Base-by-base conservation (phyloP, 371 early-diverging fungal species). In the Capniomyces stellatus region DNA sequence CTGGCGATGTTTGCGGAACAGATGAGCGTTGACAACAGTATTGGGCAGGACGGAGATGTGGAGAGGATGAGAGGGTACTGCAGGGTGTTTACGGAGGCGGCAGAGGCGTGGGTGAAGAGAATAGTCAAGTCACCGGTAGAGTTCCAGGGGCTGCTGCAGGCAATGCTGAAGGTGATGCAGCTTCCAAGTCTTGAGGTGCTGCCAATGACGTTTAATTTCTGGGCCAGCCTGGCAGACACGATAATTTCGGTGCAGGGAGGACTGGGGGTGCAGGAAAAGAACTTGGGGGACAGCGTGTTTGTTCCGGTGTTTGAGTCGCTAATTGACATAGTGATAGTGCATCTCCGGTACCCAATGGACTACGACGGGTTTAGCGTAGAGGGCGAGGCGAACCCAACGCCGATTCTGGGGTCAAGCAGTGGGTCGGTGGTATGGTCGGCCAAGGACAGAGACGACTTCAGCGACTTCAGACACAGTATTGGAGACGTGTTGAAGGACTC, bases 401-500 rank as follows among this genome's bases (percentile, higher is more conserved):
- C 12, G 40, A 12, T 40, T 40, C 13, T 12, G n/a, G 13, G n/a
- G n/a, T 28, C 56, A 28, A 41, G 15, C 56, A 70, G 70, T 13
- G 83, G 85, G 53, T 51, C 71, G n/a, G 62, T 61, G 12, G 64
- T 61, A 0, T 81, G 79, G 86, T 79, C 87, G 2, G 84, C 88
- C 1, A 73, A 84, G 61, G 87, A 91, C 53, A 74, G 86, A 3
- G 98, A 97, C 52, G 87, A 91, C 22, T 97, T 97, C 60, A 70
- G 89, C 31, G 89, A 91, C 30, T 93, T 94, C 59, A 74, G 98
- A 31, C 93, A 97, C 63, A 75, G 77, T 40, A 90, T 94, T 75
- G 98, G 94, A 25, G 92, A 94, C 57, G 88, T 92, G n/a, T 72
- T 97, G 44, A 97, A 97, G 70, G 90, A 88, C 60, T 91, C 92